phyloP scores from a whole-genome alignment of 75 land plant species.

The Adiantum capillusveneris region DNA sequence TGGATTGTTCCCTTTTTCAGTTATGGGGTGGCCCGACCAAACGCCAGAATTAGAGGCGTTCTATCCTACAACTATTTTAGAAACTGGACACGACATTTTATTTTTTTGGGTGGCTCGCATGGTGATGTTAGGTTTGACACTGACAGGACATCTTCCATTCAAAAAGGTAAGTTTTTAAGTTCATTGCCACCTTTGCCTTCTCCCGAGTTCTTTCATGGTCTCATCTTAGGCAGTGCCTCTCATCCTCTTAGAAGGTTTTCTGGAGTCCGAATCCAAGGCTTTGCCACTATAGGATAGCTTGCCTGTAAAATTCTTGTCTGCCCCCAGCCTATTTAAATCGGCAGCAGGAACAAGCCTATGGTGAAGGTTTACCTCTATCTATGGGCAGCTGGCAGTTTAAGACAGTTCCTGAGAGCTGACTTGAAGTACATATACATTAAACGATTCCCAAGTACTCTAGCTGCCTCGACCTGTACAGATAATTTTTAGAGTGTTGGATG shows the following conservation, averaged over 20 bases:
- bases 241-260: not conserved
- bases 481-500: too few relatives aligned
- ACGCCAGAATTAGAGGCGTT: constrained; percentile 66
- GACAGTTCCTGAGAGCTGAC: too few relatives aligned
- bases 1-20: constrained; percentile 91
- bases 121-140: constrained; percentile 91
- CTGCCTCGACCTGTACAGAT: too few relatives aligned
- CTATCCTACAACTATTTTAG: constrained; percentile 87
- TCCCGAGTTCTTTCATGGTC: not conserved
- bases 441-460: too few relatives aligned
- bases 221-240: not conserved
- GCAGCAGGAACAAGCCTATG: too few relatives aligned
- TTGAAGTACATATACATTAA: too few relatives aligned
- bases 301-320: too few relatives aligned
- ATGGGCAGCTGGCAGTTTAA: too few relatives aligned
- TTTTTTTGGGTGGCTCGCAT: constrained; percentile 99
- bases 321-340: too few relatives aligned
- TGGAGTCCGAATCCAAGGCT: too few relatives aligned
- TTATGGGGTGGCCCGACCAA: constrained; percentile 87
- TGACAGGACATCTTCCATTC: constrained; percentile 82
- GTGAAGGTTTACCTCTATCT: too few relatives aligned
- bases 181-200: not conserved
- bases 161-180: constrained; percentile 76
- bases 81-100: constrained; percentile 97
- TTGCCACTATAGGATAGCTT: too few relatives aligned